Evolutionary conservation across 371 early-diverging fungal genomes (phyloP).

Genomic region (Sporodiniella umbellata): DNA sequence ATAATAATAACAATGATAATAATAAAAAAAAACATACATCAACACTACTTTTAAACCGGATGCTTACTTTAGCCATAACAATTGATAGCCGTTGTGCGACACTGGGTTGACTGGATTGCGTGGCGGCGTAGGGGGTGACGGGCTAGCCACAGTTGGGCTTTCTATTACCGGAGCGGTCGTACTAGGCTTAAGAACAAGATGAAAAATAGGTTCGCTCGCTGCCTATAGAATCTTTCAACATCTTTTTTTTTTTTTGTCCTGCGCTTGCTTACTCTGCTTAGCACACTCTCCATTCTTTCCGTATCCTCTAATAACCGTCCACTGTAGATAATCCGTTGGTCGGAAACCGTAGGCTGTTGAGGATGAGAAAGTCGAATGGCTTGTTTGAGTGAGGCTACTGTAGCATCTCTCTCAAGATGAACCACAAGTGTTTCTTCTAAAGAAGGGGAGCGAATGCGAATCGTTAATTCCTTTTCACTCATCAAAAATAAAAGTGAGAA

Average conservation of each 20-base stretch:
- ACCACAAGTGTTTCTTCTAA: constrained; percentile 34
- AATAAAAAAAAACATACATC: no score
- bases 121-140: not conserved
- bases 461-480: constrained; percentile 10
- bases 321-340: constrained; percentile 43
- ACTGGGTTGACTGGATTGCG: constrained; percentile 22
- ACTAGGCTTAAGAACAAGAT: constrained; percentile 45
- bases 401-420: constrained; percentile 11
- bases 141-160: no score
- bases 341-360: constrained; percentile 23
- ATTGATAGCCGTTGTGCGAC: constrained; percentile 42
- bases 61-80: constrained; percentile 39
- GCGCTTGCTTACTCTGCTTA: constrained; percentile 44
- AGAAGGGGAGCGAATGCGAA: constrained; percentile 43
- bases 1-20: not conserved
- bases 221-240: constrained; percentile 12
- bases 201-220: constrained; percentile 29
- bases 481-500: not conserved
- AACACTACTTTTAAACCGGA: no score
- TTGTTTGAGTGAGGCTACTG: constrained; percentile 25
- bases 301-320: constrained; percentile 35
- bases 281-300: constrained; percentile 17
- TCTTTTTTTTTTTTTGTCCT: no score
- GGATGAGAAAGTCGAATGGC: constrained; percentile 35
- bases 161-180: no score